These are phyloP conservation scores for Trametes cinnabarina DNA, from an alignment of 768 basidiomycete species.

Conservation along the genomic window DNA sequence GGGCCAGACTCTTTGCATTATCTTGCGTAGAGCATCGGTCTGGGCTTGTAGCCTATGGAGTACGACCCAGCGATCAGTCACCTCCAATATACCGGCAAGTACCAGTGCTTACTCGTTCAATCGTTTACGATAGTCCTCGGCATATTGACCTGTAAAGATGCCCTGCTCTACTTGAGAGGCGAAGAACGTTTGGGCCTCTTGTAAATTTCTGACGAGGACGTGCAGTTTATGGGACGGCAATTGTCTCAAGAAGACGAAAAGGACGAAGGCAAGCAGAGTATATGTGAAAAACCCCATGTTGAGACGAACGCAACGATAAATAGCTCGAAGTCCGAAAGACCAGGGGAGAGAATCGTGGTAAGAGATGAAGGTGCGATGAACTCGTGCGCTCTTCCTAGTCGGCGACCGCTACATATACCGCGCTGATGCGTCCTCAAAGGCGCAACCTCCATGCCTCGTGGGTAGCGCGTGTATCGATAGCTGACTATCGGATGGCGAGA, in stretches of 20 bases:
- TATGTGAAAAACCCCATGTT: neutral
- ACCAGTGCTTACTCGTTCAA: neutral
- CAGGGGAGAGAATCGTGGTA: neutral
- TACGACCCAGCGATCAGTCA: neutral
- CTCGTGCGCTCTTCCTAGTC: neutral
- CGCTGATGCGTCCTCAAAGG: neutral
- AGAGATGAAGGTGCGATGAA: neutral
- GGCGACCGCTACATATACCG: neutral
- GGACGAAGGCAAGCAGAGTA: neutral
- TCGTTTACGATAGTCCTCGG: neutral
- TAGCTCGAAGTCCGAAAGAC: neutral
- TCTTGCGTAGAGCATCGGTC: neutral
- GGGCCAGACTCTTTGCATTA: neutral
- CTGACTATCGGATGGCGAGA: neutral
- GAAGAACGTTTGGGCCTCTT: neutral
- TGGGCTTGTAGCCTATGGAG: neutral
- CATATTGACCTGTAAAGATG: neutral
- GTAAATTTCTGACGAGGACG: neutral
- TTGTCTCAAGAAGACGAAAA: constrained; percentile 1
- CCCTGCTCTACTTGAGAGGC: neutral
- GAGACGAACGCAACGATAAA: neutral
- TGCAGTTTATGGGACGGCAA: constrained; percentile 5
- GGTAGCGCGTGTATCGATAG: neutral
- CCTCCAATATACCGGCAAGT: neutral
- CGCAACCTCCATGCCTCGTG: neutral